These are phyloP conservation scores for Aspergillus ibericus DNA, from an alignment of 2,329 filamentous ascomycete species.

Conservation along the genomic window DNA sequence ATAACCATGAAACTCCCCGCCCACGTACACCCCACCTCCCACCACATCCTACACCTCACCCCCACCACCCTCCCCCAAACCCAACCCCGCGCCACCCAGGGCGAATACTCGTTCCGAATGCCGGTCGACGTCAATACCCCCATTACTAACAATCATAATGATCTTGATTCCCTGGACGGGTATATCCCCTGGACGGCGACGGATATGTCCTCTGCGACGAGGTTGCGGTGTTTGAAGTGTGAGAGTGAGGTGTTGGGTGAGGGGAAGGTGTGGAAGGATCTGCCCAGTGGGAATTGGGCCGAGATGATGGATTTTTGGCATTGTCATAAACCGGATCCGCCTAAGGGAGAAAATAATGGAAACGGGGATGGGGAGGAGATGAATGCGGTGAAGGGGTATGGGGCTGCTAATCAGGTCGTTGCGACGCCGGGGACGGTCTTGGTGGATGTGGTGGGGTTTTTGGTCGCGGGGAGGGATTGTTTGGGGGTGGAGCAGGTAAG, in stretches of 20 bases:
- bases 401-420: constrained; percentile 72
- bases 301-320: constrained; percentile 99
- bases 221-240: constrained; percentile 43
- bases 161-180: constrained; percentile 30
- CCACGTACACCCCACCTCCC: constrained; percentile 31
- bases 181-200: constrained; percentile 42
- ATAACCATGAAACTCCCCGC: constrained; percentile 52
- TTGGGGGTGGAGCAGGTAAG: constrained; percentile 41
- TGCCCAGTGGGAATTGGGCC: constrained; percentile 96
- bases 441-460: constrained; percentile 75
- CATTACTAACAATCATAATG: too few relatives aligned
- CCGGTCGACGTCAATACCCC: constrained; percentile 47
- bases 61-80: not conserved
- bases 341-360: constrained; percentile 42
- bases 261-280: constrained; percentile 71
- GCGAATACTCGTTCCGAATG: constrained; percentile 54
- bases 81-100: not conserved
- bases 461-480: constrained; percentile 70
- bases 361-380: constrained; percentile 41
- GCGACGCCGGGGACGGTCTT: constrained; percentile 69
- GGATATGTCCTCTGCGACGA: constrained; percentile 35
- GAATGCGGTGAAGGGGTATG: constrained; percentile 69
- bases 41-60: constrained; percentile 19
- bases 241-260: constrained; percentile 29
- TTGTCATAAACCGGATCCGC: constrained; percentile 80